phyloP scores from a whole-genome alignment of 257 asterid genomes.

The Solanum commersonii region DNA sequence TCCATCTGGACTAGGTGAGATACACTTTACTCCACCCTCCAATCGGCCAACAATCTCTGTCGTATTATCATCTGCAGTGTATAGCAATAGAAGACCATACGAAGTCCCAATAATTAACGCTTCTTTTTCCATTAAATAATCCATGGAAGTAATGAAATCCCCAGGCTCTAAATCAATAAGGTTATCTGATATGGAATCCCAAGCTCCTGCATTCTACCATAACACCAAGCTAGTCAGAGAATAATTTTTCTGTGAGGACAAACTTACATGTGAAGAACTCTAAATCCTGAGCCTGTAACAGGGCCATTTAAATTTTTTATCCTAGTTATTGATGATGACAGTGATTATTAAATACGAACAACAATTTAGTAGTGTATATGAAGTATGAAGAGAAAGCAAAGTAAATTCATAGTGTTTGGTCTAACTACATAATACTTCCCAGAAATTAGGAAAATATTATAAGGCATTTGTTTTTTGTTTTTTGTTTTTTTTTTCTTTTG shows the following conservation, averaged over 20 bases:
- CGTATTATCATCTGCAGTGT: slow-evolving; percentile 42
- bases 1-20: slow-evolving; percentile 98
- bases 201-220: slow-evolving; percentile 38
- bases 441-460: background rate
- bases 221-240: slow-evolving; percentile 7
- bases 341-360: background rate
- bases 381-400: background rate
- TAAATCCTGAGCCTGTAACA: background rate
- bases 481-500: background rate
- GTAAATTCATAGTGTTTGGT: background rate
- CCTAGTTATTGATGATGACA: background rate
- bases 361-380: background rate
- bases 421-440: background rate
- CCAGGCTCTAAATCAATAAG: slow-evolving; percentile 64
- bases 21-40: slow-evolving; percentile 90
- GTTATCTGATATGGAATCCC: slow-evolving; percentile 29
- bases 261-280: background rate
- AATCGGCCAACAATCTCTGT: slow-evolving; percentile 84
- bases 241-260: background rate
- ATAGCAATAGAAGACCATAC: slow-evolving; percentile 64
- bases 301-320: background rate
- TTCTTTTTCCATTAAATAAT: slow-evolving; percentile 93
- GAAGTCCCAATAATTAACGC: slow-evolving; percentile 77
- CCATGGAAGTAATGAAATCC: slow-evolving; percentile 71
- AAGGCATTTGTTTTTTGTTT: background rate